Base-by-base conservation (phyloP, 2,329 filamentous ascomycete species). In the Trichoderma simmonsii region DNA sequence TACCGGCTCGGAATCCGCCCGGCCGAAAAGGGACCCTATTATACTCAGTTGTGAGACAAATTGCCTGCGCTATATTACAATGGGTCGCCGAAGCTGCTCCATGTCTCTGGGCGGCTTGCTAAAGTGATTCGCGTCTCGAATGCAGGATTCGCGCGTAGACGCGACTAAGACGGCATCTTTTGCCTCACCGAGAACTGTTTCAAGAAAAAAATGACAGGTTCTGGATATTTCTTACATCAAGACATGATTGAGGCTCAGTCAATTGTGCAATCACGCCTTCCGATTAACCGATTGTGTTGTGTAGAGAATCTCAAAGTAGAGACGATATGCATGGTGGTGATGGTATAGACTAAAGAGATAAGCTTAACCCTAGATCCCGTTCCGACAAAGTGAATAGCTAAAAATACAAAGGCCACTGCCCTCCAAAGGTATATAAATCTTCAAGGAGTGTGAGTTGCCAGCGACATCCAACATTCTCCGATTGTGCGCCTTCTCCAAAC, bases 111-210 rank as follows among this genome's bases (percentile, higher is more conserved):
- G 4, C n/a, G 24, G 8, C 11, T n/a, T 26, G 56, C n/a, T 26
- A 34, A 61, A 36, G 36, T 69, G 36, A 28, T 26, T 61, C 66
- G 66, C 56, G 66, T 61, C 56, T 51, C n/a, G n/a, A 69, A 61
- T 69, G 56, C 28, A 51, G 8, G 15, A 3, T 69, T 69, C 56
- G 36, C 28, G 21, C n/a, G 7, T 8, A 48, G 28, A 51, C 66
- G 66, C 56, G 66, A 26, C 8, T 51, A 14, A 15, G 1, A 30
- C 12, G 24, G n/a, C 7, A 48, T 32, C n/a, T 36, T 34, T 28
- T 36, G 56, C 56, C 65, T 59, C 34, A 4, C n/a, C 14, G 1
- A 34, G 34, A 2, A 36, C 34, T 48, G 12, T 7, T 14, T 5
- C 0, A 14, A 28, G 21, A 21, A 26, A 12, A 15, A n/a, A 8